Base-by-base conservation (phyloP, 768 basidiomycete species). In the Daedalea quercina region DNA sequence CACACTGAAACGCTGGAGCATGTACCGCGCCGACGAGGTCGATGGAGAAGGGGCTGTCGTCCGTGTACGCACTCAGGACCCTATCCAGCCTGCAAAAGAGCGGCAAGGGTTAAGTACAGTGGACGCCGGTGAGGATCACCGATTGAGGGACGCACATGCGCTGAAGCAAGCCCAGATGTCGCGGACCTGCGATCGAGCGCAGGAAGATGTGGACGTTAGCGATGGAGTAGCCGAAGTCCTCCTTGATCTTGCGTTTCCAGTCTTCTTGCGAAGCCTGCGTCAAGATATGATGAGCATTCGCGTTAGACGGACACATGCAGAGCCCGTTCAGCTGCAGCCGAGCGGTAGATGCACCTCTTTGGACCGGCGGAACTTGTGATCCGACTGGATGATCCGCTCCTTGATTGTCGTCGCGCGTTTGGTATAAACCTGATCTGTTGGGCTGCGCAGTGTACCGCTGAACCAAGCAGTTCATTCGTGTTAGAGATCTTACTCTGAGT, bases 21-120 rank as follows among this genome's bases (percentile, higher is more conserved):
- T 71, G 25, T 53, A 82, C 82, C 1, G 82, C 82, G 2, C 81
- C 80, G 3, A 77, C 72, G 1, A 85, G 73, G 33, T 84, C 75
- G 19, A 81, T 65, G 0, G 81, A 84, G 57, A 79, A 84, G 0
- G 72, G 69, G 45, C 74, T 73, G 22, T 77, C 78, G 22, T 78
- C 69, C 3, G 56, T 62, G 59, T 85, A 84, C 0, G 80, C 80
- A 44, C 69, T 67, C 64, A 80, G 62, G n/a, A 82, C 70, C 35
- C 73, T 70, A 17, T 47, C 31, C 25, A 47, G 9, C 3, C 46
- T 47, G 19, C 3, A 26, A 9, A n/a, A 20, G 23, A 47, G 17
- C 25, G 25, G 3, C 9, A 19, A 20, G 15, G 37, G 37, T 19
- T 6, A 40, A n/a, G n/a, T n/a, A n/a, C n/a, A n/a, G n/a, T n/a